Conservation (phyloP, 768 basidiomycete genomes). For the Pisolithus albus region DNA sequence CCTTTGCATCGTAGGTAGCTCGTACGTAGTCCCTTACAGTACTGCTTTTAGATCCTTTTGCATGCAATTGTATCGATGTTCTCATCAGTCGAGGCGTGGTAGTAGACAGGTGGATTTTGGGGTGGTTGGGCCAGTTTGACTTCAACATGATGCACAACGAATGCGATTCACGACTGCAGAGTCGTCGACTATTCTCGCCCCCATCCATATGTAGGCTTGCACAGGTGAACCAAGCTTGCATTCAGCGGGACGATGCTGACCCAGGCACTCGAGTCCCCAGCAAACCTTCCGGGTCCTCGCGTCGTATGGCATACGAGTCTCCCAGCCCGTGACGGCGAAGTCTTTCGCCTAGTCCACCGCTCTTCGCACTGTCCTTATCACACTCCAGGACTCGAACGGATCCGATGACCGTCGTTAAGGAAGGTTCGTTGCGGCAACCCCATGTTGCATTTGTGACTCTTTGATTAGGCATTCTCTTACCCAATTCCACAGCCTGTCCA, state of each 20-base stretch:
- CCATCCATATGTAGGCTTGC: constrained; percentile 63
- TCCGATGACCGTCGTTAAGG: too few species aligned
- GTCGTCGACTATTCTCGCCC: constrained; percentile 2
- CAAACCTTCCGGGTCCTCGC: constrained; percentile 43
- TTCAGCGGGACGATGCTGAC: constrained; percentile 56
- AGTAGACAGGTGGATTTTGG: background rate
- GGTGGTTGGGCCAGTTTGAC: too few species aligned
- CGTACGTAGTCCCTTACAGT: background rate
- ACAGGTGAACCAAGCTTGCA: constrained; percentile 55
- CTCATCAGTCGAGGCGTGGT: background rate
- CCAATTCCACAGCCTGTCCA: too few species aligned
- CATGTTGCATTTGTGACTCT: too few species aligned
- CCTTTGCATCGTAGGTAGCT: background rate
- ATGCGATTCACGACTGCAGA: too few species aligned
- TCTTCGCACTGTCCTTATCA: background rate
- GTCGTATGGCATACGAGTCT: constrained; percentile 69
- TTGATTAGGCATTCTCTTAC: too few species aligned
- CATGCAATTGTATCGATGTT: background rate
- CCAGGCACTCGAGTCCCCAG: constrained; percentile 25
- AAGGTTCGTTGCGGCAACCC: too few species aligned
- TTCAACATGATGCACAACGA: too few species aligned
- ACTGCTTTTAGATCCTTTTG: background rate
- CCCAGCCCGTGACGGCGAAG: constrained; percentile 47
- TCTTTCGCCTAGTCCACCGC: constrained; percentile 9
- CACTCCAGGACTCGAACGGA: too few species aligned